Percentiles rank a stretch among this genome's conserved stretches.
phyloP scores from a whole-genome alignment of 148 eudicot genomes.

The Silene conica region DNA sequence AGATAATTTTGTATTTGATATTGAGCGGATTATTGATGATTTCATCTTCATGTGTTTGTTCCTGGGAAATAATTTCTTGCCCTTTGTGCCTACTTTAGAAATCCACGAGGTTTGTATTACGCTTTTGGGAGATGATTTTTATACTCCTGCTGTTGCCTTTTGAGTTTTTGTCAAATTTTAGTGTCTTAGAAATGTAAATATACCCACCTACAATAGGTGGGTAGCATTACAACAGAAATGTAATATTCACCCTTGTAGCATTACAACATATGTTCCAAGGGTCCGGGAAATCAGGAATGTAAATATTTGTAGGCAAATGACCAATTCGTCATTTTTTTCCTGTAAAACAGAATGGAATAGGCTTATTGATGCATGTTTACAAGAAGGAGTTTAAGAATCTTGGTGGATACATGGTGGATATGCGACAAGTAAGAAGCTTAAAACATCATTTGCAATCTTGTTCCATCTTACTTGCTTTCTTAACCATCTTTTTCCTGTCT shows the following conservation, averaged over 20 bases:
- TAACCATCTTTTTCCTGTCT: background rate
- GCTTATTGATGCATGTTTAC: conserved; percentile 73
- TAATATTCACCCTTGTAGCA: no score
- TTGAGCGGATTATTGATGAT: conserved; percentile 83
- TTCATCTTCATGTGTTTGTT: conserved; percentile 92
- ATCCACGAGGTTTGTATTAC: conserved; percentile 69
- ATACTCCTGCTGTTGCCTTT: no score
- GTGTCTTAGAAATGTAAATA: no score
- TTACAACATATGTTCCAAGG: no score
- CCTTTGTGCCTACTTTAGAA: conserved; percentile 91
- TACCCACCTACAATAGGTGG: no score
- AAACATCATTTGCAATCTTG: background rate
- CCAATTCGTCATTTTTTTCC: background rate
- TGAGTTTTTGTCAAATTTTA: no score
- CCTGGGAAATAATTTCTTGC: conserved; percentile 91
- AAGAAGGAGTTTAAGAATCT: conserved; percentile 60
- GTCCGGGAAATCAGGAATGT: no score
- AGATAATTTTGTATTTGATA: conserved; percentile 41
- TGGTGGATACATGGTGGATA: conserved; percentile 79
- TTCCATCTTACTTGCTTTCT: background rate
- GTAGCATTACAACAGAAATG: no score
- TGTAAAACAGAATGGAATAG: conserved; percentile 60
- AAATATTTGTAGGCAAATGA: background rate
- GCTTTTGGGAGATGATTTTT: background rate
- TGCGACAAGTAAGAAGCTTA: conserved; percentile 18